These are phyloP conservation scores for Leavenworthia alabamica DNA, from an alignment of 345 rosid genomes.

Conservation along the genomic window DNA sequence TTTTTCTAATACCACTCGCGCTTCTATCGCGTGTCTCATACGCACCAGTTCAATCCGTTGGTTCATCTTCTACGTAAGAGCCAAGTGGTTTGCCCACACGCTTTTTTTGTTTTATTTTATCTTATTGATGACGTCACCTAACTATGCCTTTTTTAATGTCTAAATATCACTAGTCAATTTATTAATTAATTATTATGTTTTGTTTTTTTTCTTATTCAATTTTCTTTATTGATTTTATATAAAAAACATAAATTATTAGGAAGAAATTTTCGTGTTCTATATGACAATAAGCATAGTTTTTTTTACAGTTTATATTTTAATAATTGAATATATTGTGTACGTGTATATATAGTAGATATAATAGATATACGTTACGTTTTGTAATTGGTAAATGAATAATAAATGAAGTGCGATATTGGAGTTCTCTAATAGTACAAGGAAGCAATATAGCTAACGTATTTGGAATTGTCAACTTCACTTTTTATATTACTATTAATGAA, in stretches of 20 bases:
- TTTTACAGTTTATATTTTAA: not conserved
- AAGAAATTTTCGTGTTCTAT: not conserved
- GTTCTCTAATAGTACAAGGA: constrained; percentile 23
- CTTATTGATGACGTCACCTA: not conserved
- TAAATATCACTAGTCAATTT: not conserved
- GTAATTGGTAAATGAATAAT: not conserved
- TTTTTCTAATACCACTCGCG: not conserved
- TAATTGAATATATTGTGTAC: not conserved
- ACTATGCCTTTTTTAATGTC: not conserved
- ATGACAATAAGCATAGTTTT: not conserved
- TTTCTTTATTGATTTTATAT: not conserved
- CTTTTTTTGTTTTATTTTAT: not conserved
- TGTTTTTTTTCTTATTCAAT: not conserved
- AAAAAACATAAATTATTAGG: not conserved
- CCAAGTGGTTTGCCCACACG: constrained; percentile 9
- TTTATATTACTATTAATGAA: not conserved
- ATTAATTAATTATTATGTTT: too few relatives aligned
- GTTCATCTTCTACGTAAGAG: constrained; percentile 10
- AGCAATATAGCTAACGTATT: not conserved
- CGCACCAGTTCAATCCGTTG: not conserved
- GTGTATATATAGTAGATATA: not conserved
- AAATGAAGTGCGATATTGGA: not conserved
- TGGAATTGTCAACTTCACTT: constrained; percentile 12
- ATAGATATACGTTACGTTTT: constrained; percentile 19
- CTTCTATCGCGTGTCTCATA: not conserved